Evolutionary conservation across 2,329 filamentous ascomycete genomes (phyloP).

Genomic region (Rutstroemia sp.): DNA sequence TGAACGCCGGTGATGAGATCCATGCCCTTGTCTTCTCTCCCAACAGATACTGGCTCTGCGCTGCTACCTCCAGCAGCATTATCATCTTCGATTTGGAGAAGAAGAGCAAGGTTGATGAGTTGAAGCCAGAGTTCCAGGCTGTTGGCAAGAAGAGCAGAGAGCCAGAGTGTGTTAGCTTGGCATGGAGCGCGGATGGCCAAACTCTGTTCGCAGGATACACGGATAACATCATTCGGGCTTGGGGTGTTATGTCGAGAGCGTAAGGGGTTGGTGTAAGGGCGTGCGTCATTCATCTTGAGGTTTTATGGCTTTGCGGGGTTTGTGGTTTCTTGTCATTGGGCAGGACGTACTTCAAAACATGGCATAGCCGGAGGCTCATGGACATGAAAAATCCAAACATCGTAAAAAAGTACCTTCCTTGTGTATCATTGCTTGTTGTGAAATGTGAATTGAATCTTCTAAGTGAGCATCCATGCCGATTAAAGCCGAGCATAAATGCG

Average conservation of each 20-base stretch:
- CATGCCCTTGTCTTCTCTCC: conserved; percentile 99
- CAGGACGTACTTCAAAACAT: conserved; percentile 29
- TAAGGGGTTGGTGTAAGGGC: conserved; percentile 39
- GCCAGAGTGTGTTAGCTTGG: conserved; percentile 95
- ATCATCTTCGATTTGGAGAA: conserved; percentile 99
- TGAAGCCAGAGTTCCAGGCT: conserved; percentile 95
- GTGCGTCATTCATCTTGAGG: conserved; percentile 25
- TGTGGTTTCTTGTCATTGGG: conserved; percentile 26
- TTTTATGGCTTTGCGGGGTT: conserved; percentile 28
- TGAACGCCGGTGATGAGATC: conserved; percentile 99
- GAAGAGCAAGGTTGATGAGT: conserved; percentile 99
- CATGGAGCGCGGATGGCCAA: conserved; percentile 97
- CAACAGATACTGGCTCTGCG: conserved; percentile 99
- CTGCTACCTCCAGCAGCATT: conserved; percentile 93
- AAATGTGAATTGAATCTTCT: neutral
- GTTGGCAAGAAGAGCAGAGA: conserved; percentile 98
- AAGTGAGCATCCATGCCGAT: neutral
- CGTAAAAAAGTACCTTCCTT: conserved; percentile 8
- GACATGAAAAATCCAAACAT: conserved; percentile 21
- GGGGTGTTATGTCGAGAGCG: conserved; percentile 95
- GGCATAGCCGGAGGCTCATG: conserved; percentile 27
- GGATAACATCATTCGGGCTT: conserved; percentile 97
- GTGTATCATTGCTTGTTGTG: neutral
- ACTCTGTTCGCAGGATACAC: conserved; percentile 99
- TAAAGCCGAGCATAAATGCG: neutral